Base-by-base conservation (phyloP, 768 basidiomycete species). In the Kwoniella sp. region DNA sequence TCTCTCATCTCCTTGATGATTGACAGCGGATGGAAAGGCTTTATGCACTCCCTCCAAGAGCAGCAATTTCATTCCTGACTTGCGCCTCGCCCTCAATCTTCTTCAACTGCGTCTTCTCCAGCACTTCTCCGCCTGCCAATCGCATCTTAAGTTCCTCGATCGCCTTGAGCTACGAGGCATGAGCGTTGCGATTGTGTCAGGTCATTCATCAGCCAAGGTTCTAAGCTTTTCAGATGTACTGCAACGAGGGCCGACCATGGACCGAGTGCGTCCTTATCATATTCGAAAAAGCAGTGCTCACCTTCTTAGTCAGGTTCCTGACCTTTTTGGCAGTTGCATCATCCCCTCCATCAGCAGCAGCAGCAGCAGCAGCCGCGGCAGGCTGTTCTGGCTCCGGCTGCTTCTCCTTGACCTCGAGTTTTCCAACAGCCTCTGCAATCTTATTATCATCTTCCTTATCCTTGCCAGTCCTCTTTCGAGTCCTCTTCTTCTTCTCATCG, bases 91-190 rank as follows among this genome's bases (percentile, higher is more conserved):
- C 88, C 46, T 96, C 93, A 73, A 98, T 95, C 86, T 99, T 99
- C 86, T 90, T 90, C 70, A 95, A 82, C 81, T 99, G 95, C 19
- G 95, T 99, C 60, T 88, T 88, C 80, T 99, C 95, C 29, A 99
- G 84, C 59, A 88, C 86, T 79, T 98, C 94, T 0, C 96, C 95
- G 36, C 90, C 86, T 74, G 86, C 88, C 26, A 86, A 85, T 82
- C 93, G 92, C 69, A 90, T 91, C 83, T 97, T 98, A 54, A 99
- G 86, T 74, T 98, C 94, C 22, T 97, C 92, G 69, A 99, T 98
- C n/a, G 95, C 95, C 79, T 96, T 97, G 69, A 99, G 84, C 93
- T 96, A 69, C 37, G 17, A 55, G 33, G n/a, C 36, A 56, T 12
- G 36, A 27, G n/a, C n/a, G n/a, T n/a, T n/a, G n/a, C n/a, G n/a